Base-by-base conservation (phyloP, 2,329 filamentous ascomycete genomes). In the Fusarium sp. region DNA sequence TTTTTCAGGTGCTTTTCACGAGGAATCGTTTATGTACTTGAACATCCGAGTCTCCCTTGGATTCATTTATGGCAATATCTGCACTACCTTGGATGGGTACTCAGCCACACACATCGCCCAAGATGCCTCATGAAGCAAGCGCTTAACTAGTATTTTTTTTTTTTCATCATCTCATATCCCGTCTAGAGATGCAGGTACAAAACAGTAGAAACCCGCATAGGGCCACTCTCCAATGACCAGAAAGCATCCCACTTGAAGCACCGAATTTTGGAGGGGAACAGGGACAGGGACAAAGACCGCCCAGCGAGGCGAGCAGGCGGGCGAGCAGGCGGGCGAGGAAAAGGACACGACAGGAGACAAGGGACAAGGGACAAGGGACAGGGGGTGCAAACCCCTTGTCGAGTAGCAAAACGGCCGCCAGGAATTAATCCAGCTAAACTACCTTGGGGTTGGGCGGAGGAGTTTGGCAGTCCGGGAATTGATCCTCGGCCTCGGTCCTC, bases 321-420 rank as follows among this genome's bases (percentile, higher is more conserved):
- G 50, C 58, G 48, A 53, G 36, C 54, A 53, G 51, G 56, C 15
- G 56, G 52, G 41, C 45, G 33, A 49, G 33, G 15, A 33, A 33
- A 37, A 53, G 33, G 36, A 46, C 32, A 55, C 38, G 50, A 49
- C 42, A 58, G 47, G 47, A 51, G 35, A 21, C 42, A 49, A 50
- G 54, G 48, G 48, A 35, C 32, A 53, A 53, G n/a, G n/a, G 35
- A 21, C 42, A 49, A 50, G 54, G 48, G 48, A 35, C 32, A 53
- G 50, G n/a, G 49, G 49, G 32, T 45, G 41, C 50, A 45, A 27
- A 11, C 2, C 25, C 52, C 63, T 27, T 58, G 60, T 57, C 41
- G 10, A 33, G 37, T 41, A 53, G 19, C 64, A 58, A 67, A 67
- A 65, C 64, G 63, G 64, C 61, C 53, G 27, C 43, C 63, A 59